Percentiles rank a stretch among this genome's conserved stretches.
phyloP scores from a whole-genome alignment of 1,139 yeast genomes.

The Wickerhamomyces sp. region DNA sequence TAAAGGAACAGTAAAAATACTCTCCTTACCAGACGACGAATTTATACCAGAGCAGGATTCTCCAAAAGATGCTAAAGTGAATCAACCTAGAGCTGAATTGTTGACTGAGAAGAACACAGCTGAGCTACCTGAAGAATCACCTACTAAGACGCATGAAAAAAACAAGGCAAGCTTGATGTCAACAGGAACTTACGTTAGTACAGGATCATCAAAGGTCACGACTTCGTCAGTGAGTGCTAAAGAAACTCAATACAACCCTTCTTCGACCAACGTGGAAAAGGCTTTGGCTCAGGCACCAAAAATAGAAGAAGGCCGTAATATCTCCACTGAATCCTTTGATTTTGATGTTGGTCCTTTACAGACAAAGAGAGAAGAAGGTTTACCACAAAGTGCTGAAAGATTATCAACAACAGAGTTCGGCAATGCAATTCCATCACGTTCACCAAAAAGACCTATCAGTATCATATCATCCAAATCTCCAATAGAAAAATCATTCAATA shows the following conservation, averaged over 20 bases:
- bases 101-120: not conserved
- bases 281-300: no score
- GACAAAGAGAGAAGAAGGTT: slow-evolving; percentile 13
- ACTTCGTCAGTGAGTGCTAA: slow-evolving; percentile 9
- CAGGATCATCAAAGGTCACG: slow-evolving; percentile 13
- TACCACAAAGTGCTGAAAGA: slow-evolving; percentile 10
- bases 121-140: not conserved
- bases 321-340: slow-evolving; percentile 15
- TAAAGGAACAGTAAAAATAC: not conserved
- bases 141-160: slow-evolving; percentile 2
- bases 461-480: not conserved
- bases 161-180: slow-evolving; percentile 8
- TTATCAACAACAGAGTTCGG: slow-evolving; percentile 10
- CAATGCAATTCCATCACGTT: slow-evolving; percentile 24
- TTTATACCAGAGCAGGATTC: no score
- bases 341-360: slow-evolving; percentile 21
- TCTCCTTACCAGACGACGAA: not conserved
- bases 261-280: slow-evolving; percentile 1
- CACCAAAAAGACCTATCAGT: slow-evolving; percentile 22
- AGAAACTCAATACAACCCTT: slow-evolving; percentile 2
- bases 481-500: not conserved
- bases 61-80: no score
- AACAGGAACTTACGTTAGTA: slow-evolving; percentile 2
- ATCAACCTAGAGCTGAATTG: not conserved
- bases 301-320: slow-evolving; percentile 2